Base-by-base conservation (phyloP, 2,329 filamentous ascomycete genomes). In the Conoideocrella luteorostrata region DNA sequence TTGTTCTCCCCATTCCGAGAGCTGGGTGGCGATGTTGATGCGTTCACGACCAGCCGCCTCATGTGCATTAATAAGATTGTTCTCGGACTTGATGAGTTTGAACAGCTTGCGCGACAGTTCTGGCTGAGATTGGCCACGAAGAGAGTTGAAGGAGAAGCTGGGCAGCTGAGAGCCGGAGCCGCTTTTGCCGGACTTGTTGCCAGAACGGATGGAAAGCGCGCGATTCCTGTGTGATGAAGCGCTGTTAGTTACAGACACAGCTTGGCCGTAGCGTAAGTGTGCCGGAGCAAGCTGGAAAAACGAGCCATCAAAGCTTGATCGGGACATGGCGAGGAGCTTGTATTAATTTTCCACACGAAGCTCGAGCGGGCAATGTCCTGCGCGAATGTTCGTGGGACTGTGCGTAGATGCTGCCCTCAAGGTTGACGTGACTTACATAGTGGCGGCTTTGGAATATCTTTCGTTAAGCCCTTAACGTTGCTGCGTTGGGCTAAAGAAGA, bases 1-100 rank as follows among this genome's bases (percentile, higher is more conserved):
- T 47, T 86, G 79, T 68, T 97, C 90, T 46, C 93, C 93, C 93
- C 93, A 98, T 54, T 97, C 90, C 7, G 88, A 95, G 35, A 98
- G 79, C 70, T 97, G 91, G 10, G 82, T 81, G 13, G 90, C 93
- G 57, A 97, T 89, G 39, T 81, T 80, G 48, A 88, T 69, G 45
- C 89, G 86, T 70, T 96, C 91, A 47, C 84, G 85, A 39, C 83
- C 88, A 6, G 91, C 93, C 6, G 80, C 71, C 69, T 95, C 88
- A 68, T 96, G 85, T 39, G 87, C 85, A 39, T 77, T 74, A 56
- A 97, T 89, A 28, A 90, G 82, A 60, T 85, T 82, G 72, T 96
- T 97, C 67, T 94, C 86, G 39, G 86, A 87, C 71, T 98, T 98
- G 74, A 97, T 95, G 48, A 98, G 77, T 56, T 84, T 85, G 75